phyloP scores from a whole-genome alignment of 2,329 filamentous ascomycete species.

The Emmonsiellopsis sp. region DNA sequence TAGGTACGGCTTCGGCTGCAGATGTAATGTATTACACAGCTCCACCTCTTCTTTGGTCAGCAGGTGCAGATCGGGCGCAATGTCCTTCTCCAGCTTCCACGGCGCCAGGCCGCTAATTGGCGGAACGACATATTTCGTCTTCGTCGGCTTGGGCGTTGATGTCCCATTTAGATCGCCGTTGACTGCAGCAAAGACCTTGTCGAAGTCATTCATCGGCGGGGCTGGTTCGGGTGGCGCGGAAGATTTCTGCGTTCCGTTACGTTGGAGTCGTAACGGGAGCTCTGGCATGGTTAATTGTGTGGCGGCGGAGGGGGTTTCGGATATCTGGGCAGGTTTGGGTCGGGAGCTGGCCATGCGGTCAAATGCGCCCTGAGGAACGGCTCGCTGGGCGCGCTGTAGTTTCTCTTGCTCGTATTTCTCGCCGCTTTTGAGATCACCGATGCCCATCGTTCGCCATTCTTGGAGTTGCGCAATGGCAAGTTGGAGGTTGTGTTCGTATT shows the following conservation, averaged over 20 bases:
- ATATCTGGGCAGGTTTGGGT: constrained; percentile 57
- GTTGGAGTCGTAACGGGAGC: constrained; percentile 54
- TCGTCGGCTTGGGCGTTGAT: constrained; percentile 31
- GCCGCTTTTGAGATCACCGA: constrained; percentile 74
- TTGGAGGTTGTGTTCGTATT: constrained; percentile 84
- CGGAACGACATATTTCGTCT: constrained; percentile 45
- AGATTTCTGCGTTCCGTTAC: constrained; percentile 25
- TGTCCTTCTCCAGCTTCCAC: constrained; percentile 63
- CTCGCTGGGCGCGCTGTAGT: constrained; percentile 57
- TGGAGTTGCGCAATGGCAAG: constrained; percentile 85
- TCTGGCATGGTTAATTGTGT: constrained; percentile 71
- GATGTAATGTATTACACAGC: constrained; percentile 70
- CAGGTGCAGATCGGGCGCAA: constrained; percentile 69
- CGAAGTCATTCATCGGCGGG: constrained; percentile 41
- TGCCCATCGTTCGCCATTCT: constrained; percentile 80
- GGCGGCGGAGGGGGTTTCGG: constrained; percentile 67
- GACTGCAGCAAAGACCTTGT: constrained; percentile 38
- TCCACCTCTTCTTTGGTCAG: constrained; percentile 76
- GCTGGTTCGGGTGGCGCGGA: constrained; percentile 22
- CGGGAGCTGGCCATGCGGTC: constrained; percentile 72
- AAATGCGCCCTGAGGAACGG: constrained; percentile 66
- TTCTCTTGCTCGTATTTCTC: constrained; percentile 94
- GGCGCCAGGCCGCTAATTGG: constrained; percentile 38
- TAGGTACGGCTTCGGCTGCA: constrained; percentile 90
- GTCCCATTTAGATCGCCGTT: constrained; percentile 43